Conservation (phyloP, 805 yeast genomes). For the Candida insectorum region DNA sequence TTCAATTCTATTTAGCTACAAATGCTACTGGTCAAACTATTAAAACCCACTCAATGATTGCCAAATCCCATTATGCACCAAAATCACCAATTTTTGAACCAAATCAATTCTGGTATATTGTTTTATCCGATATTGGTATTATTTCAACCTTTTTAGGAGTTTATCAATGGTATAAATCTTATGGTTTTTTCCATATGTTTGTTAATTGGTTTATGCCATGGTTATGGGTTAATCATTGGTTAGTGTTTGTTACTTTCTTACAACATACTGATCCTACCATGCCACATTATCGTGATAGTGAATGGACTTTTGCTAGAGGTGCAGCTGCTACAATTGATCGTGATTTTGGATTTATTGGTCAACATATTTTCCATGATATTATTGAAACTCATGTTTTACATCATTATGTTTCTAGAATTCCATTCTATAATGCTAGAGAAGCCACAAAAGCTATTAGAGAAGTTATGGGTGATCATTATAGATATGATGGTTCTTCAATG, state of each 20-base stretch:
- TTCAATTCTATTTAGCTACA: slow-evolving; percentile 45
- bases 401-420: slow-evolving; percentile 53
- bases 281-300: slow-evolving; percentile 54
- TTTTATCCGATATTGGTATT: slow-evolving; percentile 57
- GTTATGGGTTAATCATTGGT: slow-evolving; percentile 62
- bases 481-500: slow-evolving; percentile 52
- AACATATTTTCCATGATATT: slow-evolving; percentile 54
- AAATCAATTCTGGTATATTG: slow-evolving; percentile 52
- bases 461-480: slow-evolving; percentile 52
- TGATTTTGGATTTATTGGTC: slow-evolving; percentile 58
- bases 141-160: slow-evolving; percentile 40
- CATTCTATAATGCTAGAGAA: slow-evolving; percentile 54
- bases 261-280: slow-evolving; percentile 60
- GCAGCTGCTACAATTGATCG: slow-evolving; percentile 66
- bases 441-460: slow-evolving; percentile 49
- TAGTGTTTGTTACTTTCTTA: slow-evolving; percentile 58
- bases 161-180: slow-evolving; percentile 49
- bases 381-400: slow-evolving; percentile 58
- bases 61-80: slow-evolving; percentile 54
- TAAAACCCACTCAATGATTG: slow-evolving; percentile 38
- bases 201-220: slow-evolving; percentile 59
- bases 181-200: slow-evolving; percentile 48
- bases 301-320: slow-evolving; percentile 66
- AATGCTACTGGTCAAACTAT: slow-evolving; percentile 55
- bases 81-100: slow-evolving; percentile 52